phyloP scores from a whole-genome alignment of 495 filamentous ascomycete genomes.

The Aspergillus panamensis region DNA sequence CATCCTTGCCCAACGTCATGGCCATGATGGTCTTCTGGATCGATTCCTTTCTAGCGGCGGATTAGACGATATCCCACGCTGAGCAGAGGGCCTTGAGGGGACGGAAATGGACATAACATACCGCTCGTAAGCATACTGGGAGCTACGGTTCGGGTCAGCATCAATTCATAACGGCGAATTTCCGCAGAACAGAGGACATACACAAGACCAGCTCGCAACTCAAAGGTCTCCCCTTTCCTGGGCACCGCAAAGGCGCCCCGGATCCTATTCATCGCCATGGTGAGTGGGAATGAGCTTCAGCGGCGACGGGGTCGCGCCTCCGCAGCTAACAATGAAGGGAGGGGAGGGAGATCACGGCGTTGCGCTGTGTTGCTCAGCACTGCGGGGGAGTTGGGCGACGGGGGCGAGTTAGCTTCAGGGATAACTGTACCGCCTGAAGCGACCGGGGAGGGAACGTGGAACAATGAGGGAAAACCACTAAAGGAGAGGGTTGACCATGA shows the following conservation, averaged over 20 bases:
- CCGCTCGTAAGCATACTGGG: conserved; percentile 98
- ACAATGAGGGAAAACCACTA: conserved; percentile 15
- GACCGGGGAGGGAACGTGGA: conserved; percentile 18
- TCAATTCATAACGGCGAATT: conserved; percentile 12
- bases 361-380: conserved; percentile 25
- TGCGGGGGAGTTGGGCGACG: conserved; percentile 37
- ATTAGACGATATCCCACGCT: conserved; percentile 28
- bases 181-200: conserved; percentile 35
- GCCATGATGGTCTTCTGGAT: conserved; percentile 99
- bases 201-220: conserved; percentile 93
- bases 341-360: conserved; percentile 9
- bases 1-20: conserved; percentile 98
- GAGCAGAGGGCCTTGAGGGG: too few species aligned
- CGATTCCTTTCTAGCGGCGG: conserved; percentile 72
- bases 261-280: conserved; percentile 94
- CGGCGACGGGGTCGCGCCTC: conserved; percentile 50
- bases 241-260: conserved; percentile 88
- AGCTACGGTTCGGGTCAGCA: conserved; percentile 47
- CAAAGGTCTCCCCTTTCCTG: conserved; percentile 96
- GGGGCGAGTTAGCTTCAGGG: conserved; percentile 33
- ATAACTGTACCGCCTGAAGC: conserved; percentile 11
- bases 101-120: conserved; percentile 32
- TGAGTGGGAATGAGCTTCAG: conserved; percentile 34
- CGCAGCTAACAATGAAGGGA: conserved; percentile 29
- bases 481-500: conserved; percentile 8